Base-by-base conservation (phyloP, 2,329 filamentous ascomycete species). In the Monilinia fructigena region DNA sequence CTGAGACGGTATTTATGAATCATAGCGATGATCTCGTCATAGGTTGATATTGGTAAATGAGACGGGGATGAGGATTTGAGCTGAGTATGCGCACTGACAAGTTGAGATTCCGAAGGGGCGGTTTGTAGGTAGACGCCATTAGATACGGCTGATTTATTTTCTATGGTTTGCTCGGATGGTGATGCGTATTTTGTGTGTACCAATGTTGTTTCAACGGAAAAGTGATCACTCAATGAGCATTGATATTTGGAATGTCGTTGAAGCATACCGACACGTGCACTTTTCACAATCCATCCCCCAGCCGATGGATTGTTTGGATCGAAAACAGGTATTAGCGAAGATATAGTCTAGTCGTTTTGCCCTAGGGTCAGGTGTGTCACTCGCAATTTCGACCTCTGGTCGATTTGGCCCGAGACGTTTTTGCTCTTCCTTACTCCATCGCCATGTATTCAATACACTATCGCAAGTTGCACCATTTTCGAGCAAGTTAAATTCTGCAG, bases 261-360 rank as follows among this genome's bases (percentile, higher is more conserved):
- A 26, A 86, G 89, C 87, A 97, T 92, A 68, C 89, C 89, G 1
- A 99, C 90, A 60, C 86, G 84, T 3, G 86, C 89, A 10, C 84
- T 82, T 67, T 87, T 83, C 67, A 97, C 86, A 16, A 85, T 80
- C 93, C 93, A 97, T 66, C 72, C 74, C 69, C 77, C 79, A 16
- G 66, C 28, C 8, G 69, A 68, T 10, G 71, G 71, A 40, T 70
- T 63, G 4, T 68, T 55, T 18, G 71, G 65, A 67, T 79, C 76
- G 45, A 75, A 75, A 75, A 16, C 82, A 84, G 16, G 85, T 84
- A 1, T 85, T 86, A 72, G 92, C 89, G 78, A 99, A 98, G 74
- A 99, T 90, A 78, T 99, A 99, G 79, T 99, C 95, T 58, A 98
- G 84, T 28, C 95, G 83, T 77, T 97, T 94, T n/a, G 90, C 94